Base-by-base conservation (phyloP, 192 early-diverging fungal genomes). In the Backusella australiensis region DNA sequence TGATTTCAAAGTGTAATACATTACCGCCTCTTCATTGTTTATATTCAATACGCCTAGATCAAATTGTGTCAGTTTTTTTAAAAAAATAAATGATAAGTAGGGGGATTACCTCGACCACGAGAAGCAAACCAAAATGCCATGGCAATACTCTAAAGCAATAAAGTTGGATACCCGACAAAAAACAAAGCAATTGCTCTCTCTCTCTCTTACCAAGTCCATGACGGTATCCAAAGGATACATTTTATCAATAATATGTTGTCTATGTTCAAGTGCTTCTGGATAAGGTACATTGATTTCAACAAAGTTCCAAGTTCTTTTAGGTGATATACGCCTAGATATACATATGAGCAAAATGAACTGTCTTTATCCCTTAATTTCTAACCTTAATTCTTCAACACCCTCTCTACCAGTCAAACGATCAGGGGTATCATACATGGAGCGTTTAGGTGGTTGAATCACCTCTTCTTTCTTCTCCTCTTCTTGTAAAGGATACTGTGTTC, bases 51-150 rank as follows among this genome's bases (percentile, higher is more conserved):
- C 14, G 29, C 67, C 67, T 36, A 35, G 8, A 11, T 44, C 8
- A 39, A 39, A 32, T 34, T 8, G 5, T n/a, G 14, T 52, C 4
- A 52, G 63, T 6, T 65, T 23, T 29, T 66, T n/a, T n/a, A n/a
- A n/a, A n/a, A n/a, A n/a, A n/a, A n/a, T n/a, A n/a, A n/a, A n/a
- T n/a, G n/a, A n/a, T n/a, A n/a, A n/a, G n/a, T n/a, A n/a, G n/a
- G n/a, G n/a, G n/a, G n/a, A n/a, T n/a, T n/a, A n/a, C n/a, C n/a
- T n/a, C n/a, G n/a, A n/a, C n/a, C n/a, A n/a, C n/a, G n/a, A n/a
- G n/a, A n/a, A n/a, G n/a, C n/a, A n/a, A n/a, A n/a, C 96, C 96
- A 99, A 69, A 99, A 89, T 0, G 97, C 96, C 87, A 97, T 92
- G 0, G 93, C 97, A 78, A 99, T 99, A 76, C 96, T 97, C 93